Evolutionary conservation across 345 rosid species (phyloP).

Genomic region (Eucalyptus decipiens): DNA sequence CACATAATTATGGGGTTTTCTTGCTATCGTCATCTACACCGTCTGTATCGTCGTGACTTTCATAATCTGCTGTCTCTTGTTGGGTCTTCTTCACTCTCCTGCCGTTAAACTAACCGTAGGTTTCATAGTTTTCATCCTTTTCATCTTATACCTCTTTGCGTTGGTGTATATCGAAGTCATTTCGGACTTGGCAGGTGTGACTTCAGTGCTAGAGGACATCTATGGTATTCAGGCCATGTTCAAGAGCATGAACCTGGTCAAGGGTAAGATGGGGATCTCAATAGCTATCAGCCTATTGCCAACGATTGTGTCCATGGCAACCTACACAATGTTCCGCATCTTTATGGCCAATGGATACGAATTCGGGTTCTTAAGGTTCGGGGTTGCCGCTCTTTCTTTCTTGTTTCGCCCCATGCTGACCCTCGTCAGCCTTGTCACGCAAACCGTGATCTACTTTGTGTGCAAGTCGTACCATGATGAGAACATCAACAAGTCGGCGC

Average conservation of each 20-base stretch:
- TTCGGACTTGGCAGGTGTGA: constrained; percentile 37
- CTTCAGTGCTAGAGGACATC: constrained; percentile 35
- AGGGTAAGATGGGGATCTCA: constrained; percentile 22
- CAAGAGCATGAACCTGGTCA: constrained; percentile 20
- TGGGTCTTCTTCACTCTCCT: background rate
- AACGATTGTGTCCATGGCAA: rapidly evolving
- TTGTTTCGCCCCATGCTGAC: constrained; percentile 6
- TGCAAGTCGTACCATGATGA: constrained; percentile 46
- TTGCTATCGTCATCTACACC: background rate
- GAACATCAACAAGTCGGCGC: constrained; percentile 29
- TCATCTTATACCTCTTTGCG: background rate
- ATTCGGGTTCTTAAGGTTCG: background rate
- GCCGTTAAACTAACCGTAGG: background rate
- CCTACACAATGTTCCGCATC: background rate
- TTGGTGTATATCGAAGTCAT: constrained; percentile 15
- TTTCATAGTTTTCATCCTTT: background rate
- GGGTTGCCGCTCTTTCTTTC: constrained; percentile 12
- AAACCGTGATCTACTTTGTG: constrained; percentile 41
- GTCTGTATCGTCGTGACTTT: background rate
- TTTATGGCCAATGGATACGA: background rate
- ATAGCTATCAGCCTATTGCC: constrained; percentile 6
- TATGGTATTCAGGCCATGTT: constrained; percentile 31
- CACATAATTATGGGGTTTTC: constrained; percentile 24
- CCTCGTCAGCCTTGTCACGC: constrained; percentile 20
- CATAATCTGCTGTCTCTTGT: background rate